Percentiles rank a stretch among this genome's conserved stretches.
Evolutionary conservation across 805 yeast species (phyloP).

Genomic region (Cyberlindnera xishuangbannaensis): DNA sequence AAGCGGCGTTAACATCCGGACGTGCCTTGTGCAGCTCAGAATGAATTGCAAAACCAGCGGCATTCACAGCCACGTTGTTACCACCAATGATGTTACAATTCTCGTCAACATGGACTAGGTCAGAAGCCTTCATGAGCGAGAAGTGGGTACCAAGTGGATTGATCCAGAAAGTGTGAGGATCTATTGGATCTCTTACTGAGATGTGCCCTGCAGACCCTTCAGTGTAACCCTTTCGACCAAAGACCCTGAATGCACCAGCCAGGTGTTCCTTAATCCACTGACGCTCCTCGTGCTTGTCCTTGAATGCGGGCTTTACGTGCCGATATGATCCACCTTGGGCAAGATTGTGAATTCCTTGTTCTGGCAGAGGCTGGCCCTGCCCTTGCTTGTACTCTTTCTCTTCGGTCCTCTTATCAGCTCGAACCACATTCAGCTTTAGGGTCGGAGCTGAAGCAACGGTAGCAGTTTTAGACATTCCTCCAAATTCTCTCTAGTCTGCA

Average conservation of each 20-base stretch:
- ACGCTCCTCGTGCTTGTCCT: constrained; percentile 42
- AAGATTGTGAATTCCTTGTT: constrained; percentile 55
- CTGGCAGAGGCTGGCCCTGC: constrained; percentile 7
- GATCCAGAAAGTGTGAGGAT: constrained; percentile 81
- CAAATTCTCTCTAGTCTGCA: too few species aligned
- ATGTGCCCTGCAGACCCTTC: constrained; percentile 87
- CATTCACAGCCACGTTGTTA: constrained; percentile 50
- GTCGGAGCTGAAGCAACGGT: too few species aligned
- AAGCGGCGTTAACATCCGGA: constrained; percentile 67
- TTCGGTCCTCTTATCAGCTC: too few species aligned
- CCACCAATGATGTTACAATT: constrained; percentile 58
- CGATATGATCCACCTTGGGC: constrained; percentile 47
- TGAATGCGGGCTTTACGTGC: constrained; percentile 46
- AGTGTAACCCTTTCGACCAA: constrained; percentile 70
- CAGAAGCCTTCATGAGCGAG: constrained; percentile 50
- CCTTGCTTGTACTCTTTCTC: constrained; percentile 4
- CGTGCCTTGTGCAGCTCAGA: constrained; percentile 61
- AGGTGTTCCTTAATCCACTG: constrained; percentile 60
- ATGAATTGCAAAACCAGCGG: constrained; percentile 69
- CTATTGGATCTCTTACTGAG: constrained; percentile 77
- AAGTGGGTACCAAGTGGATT: constrained; percentile 84
- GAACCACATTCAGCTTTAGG: constrained; percentile 8
- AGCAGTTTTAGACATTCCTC: too few species aligned
- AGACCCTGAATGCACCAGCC: constrained; percentile 82
- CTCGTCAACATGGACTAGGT: constrained; percentile 59